These are phyloP conservation scores for Cladosporium sp. DNA, from an alignment of 2,329 filamentous ascomycete genomes.

Conservation along the genomic window DNA sequence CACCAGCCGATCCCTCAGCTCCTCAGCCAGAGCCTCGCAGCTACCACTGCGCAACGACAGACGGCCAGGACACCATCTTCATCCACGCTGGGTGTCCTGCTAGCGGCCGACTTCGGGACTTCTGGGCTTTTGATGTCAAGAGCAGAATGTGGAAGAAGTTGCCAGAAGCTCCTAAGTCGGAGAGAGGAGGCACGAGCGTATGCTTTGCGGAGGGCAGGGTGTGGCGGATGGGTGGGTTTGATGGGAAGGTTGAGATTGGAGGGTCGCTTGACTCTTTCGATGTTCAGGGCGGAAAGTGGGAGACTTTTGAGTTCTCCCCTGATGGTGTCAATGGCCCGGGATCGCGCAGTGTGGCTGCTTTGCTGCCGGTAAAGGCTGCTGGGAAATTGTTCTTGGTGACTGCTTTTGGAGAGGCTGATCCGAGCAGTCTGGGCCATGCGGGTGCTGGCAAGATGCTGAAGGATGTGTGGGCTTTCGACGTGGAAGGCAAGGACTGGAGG, in stretches of 20 bases:
- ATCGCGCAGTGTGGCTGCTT: constrained; percentile 44
- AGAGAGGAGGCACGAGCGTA: constrained; percentile 62
- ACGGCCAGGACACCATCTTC: constrained; percentile 63
- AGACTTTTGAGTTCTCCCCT: constrained; percentile 30
- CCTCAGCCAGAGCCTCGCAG: constrained; percentile 59
- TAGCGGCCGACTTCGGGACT: constrained; percentile 57
- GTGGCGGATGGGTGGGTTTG: constrained; percentile 76
- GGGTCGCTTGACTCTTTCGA: constrained; percentile 62
- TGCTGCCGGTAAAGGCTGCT: constrained; percentile 37
- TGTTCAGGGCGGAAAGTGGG: constrained; percentile 36
- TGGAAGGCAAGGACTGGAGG: constrained; percentile 31
- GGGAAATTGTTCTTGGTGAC: constrained; percentile 40
- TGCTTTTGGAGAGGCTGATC: constrained; percentile 50
- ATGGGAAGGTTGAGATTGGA: constrained; percentile 63
- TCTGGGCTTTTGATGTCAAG: constrained; percentile 71
- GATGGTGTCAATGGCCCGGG: constrained; percentile 43
- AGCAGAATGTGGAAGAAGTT: constrained; percentile 61
- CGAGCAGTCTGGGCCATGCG: constrained; percentile 47
- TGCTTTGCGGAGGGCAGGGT: constrained; percentile 58
- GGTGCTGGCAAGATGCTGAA: constrained; percentile 52
- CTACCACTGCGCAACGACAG: constrained; percentile 62
- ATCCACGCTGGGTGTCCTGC: constrained; percentile 70
- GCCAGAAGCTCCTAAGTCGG: constrained; percentile 58
- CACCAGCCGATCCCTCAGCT: constrained; percentile 45
- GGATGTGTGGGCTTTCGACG: constrained; percentile 46